A percentile compares a stretch with the other conserved stretches of the same genome.
phyloP scores from a whole-genome alignment of 1,284 basidiomycete genomes.

The Cutaneotrichosporon daszewskae region DNA sequence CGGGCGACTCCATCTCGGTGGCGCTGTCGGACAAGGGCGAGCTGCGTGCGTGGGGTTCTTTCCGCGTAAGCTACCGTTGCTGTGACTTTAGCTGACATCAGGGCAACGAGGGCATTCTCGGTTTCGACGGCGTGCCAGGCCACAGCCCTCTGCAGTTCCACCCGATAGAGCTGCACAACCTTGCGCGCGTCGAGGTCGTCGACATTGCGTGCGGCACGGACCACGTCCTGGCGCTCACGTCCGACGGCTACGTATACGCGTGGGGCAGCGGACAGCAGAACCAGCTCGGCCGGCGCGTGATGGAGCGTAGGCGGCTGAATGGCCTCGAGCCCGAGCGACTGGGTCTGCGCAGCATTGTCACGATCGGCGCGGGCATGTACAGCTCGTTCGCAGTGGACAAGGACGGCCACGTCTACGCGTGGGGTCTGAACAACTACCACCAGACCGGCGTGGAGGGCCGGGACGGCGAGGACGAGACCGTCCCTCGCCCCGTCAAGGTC shows the following conservation, averaged over 20 bases:
- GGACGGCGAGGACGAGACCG: slow-evolving; percentile 50
- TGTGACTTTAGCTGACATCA: slow-evolving; percentile 16
- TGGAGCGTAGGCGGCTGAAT: slow-evolving; percentile 75
- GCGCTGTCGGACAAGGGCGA: slow-evolving; percentile 72
- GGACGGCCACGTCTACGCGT: slow-evolving; percentile 74
- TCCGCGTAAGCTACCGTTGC: slow-evolving; percentile 61
- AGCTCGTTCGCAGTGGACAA: slow-evolving; percentile 86
- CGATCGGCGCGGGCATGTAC: slow-evolving; percentile 72
- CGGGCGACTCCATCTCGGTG: slow-evolving; percentile 78
- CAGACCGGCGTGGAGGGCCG: slow-evolving; percentile 55
- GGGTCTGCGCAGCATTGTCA: slow-evolving; percentile 66
- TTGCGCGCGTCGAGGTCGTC: slow-evolving; percentile 52
- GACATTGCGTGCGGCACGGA: slow-evolving; percentile 77
- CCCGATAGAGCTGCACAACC: slow-evolving; percentile 48
- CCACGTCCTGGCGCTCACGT: slow-evolving; percentile 79
- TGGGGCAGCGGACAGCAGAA: slow-evolving; percentile 78
- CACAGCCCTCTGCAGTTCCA: slow-evolving; percentile 47
- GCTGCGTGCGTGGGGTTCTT: slow-evolving; percentile 83
- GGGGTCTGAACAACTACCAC: slow-evolving; percentile 79
- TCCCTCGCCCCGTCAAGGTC: slow-evolving; percentile 66
- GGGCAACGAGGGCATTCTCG: slow-evolving; percentile 72
- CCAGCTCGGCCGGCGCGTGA: slow-evolving; percentile 77
- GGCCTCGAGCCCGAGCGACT: slow-evolving; percentile 69
- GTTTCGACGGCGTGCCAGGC: slow-evolving; percentile 63
- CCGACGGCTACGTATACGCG: slow-evolving; percentile 70